phyloP scores from a whole-genome alignment of 2,329 filamentous ascomycete species.

The Arthrinium phaeospermum region DNA sequence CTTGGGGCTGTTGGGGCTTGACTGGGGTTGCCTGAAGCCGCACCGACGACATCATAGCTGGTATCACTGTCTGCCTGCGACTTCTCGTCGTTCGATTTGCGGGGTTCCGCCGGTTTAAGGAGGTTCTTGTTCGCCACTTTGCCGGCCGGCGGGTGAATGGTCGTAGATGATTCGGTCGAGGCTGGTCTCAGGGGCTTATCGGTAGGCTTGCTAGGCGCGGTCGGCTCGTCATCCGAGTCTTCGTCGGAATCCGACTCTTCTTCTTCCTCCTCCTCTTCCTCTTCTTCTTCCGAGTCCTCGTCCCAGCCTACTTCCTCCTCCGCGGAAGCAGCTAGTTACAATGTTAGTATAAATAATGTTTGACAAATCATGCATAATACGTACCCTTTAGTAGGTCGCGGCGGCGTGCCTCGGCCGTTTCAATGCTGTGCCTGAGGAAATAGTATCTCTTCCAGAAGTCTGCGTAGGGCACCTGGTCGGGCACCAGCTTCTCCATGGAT shows the following conservation, averaged over 20 bases:
- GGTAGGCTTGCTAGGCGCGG: constrained; percentile 40
- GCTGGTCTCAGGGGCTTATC: constrained; percentile 46
- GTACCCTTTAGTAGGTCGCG: constrained; percentile 90
- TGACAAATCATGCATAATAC: constrained; percentile 34
- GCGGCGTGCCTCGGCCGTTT: constrained; percentile 88
- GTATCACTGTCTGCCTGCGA: constrained; percentile 92
- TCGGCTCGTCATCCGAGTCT: constrained; percentile 45
- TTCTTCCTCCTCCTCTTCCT: constrained; percentile 36
- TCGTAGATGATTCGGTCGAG: constrained; percentile 64
- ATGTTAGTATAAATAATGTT: constrained; percentile 28
- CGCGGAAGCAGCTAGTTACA: constrained; percentile 66
- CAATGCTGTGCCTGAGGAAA: constrained; percentile 89
- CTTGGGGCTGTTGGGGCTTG: constrained; percentile 72
- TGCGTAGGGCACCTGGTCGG: constrained; percentile 84
- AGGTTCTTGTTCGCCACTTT: constrained; percentile 40
- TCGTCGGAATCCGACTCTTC: constrained; percentile 50
- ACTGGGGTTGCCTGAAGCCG: constrained; percentile 76
- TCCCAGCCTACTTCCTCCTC: constrained; percentile 76
- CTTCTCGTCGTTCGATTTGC: constrained; percentile 85
- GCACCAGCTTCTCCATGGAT: constrained; percentile 97
- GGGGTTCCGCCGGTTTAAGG: constrained; percentile 69
- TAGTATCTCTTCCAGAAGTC: constrained; percentile 97
- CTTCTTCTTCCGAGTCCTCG: constrained; percentile 72
- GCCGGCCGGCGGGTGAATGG: constrained; percentile 59
- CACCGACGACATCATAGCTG: constrained; percentile 92